Evolutionary conservation across 345 rosid genomes (phyloP), one percentile per base, ranked within the genome.

Genomic region (Stellera chamaejasme): DNA sequence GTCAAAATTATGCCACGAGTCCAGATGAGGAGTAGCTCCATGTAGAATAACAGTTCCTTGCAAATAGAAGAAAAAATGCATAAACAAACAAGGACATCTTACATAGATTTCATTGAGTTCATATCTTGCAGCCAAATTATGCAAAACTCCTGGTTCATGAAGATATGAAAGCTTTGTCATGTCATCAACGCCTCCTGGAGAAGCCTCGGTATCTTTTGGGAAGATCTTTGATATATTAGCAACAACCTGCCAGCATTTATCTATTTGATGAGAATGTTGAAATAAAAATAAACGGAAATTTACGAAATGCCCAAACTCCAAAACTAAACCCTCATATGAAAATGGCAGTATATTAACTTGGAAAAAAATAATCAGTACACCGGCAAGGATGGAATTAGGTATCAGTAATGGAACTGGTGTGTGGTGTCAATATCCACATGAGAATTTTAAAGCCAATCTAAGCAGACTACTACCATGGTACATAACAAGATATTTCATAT

Each of bases 101-200:
- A 90, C 97, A 52, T 90, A 90, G 27, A 90, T 90, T 66, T 87
- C 93, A 59, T 90, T 87, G 50, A 87, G 90, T 70, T 87, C 90
- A 71, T 90, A 90, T 84, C 97, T 80, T 28, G 82, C 55, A 43
- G 83, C 70, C 69, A 90, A 71, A 66, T 90, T 90, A 55, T 76
- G 76, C 49, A 90, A 66, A 63, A 90, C 97, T 66, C 95, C 97
- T 3, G 97, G 97, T 70, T 90, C 97, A 48, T 90, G 97, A 79
- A 90, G 74, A 68, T 90, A 90, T 45, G 95, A 84, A 58, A 90
- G 84, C 76, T 82, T 87, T 47, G 95, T 87, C 97, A 90, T 90
- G 78, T 90, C 97, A 84, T 90, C 95, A 6, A 84, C 92, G 66
- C 97, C 97, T 52, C 83, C 97, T 10, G 92, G 78, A 10, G 87